These are phyloP conservation scores for Huntiella decipiens DNA, from an alignment of 2,329 filamentous ascomycete species.

Conservation along the genomic window DNA sequence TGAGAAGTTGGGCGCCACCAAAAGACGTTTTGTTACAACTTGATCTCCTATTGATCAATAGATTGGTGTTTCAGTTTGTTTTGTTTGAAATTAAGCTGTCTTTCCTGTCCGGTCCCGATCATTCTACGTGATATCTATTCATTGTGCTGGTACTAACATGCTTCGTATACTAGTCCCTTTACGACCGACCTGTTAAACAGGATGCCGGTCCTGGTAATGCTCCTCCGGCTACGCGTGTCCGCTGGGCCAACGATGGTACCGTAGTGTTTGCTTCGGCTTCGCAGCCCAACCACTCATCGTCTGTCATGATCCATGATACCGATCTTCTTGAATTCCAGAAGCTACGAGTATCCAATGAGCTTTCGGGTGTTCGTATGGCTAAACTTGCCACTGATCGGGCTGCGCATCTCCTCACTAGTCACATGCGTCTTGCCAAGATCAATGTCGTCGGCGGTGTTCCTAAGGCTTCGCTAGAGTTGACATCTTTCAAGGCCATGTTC, in stretches of 20 bases:
- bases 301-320: not conserved
- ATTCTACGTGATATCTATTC: not conserved
- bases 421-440: conserved; percentile 37
- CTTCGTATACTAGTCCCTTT: conserved; percentile 53
- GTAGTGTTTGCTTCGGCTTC: conserved; percentile 36
- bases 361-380: conserved; percentile 44
- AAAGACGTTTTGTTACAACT: not conserved
- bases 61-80: no score
- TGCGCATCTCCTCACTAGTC: conserved; percentile 33
- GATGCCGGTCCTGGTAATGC: conserved; percentile 18
- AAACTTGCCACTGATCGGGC: conserved; percentile 40
- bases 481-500: conserved; percentile 21
- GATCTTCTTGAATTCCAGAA: conserved; percentile 27
- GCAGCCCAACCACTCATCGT: conserved; percentile 9
- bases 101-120: not conserved
- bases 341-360: conserved; percentile 40
- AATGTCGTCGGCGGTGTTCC: conserved; percentile 39
- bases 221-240: conserved; percentile 39
- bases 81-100: not conserved
- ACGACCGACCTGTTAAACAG: conserved; percentile 58
- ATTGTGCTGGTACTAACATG: conserved; percentile 15
- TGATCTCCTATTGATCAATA: not conserved
- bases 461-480: conserved; percentile 27
- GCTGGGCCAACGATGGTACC: conserved; percentile 58
- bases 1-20: not conserved